Evolutionary conservation across 441 rosid species (phyloP), one percentile per base, ranked within the genome.

Genomic region (Corymbia citriodora): DNA sequence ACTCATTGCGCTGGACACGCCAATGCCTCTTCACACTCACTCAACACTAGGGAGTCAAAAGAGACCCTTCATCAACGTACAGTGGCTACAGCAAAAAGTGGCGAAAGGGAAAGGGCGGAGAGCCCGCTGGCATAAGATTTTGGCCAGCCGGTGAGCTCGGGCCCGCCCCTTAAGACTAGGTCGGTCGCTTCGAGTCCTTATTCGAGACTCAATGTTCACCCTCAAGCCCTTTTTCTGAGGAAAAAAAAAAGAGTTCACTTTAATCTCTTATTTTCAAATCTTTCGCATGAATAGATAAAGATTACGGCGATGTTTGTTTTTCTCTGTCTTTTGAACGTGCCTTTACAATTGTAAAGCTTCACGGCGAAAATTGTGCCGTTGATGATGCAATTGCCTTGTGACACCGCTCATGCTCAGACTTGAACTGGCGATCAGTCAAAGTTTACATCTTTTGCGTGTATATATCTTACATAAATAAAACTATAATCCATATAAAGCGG

Each of bases 181-280:
- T 74, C 4, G 2, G 5, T 2, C 27, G 0, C 8, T 33, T 5
- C 15, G 1, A 2, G 15, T 31, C 9, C 3, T 36, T 36, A 36
- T 74, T 36, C 11, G 83, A 74, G 2, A 74, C 2, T 4, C 9
- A 21, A 21, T 3, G 0, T 11, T 74, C 5, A 0, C 16, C 21
- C 3, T n/a, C 1, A 3, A 2, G 6, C 5, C 5, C 9, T 23
- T 6, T 12, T 12, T 2, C 1, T 21, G 13, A 18, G 1, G 5
- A 40, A 36, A 1, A 9, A 40, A 33, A 1, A 33, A 10, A 19
- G 10, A 10, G 14, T 19, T 9, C 1, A 0, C 25, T 5, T 0
- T 7, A 10, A 13, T 9, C 25, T 7, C 12, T 70, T 70, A 5
- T 18, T 33, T 33, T 33, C 48, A 33, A 36, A 9, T 33, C 36